Evolutionary conservation across 2,329 filamentous ascomycete species (phyloP).

Genomic region (Chaetomium globosum): DNA sequence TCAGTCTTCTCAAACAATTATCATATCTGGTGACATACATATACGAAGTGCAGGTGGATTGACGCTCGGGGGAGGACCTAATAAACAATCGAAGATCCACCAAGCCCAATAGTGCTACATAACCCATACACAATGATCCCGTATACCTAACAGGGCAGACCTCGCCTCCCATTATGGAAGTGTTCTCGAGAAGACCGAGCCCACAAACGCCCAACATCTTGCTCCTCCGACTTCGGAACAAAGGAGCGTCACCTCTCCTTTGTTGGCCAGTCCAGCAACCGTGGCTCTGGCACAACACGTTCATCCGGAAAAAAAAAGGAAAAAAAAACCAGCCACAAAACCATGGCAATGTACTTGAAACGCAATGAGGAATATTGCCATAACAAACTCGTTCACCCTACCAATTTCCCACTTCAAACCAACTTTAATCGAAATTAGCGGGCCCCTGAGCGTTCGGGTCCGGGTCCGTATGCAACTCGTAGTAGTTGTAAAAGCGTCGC

Average conservation of each 20-base stretch:
- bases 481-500: constrained; percentile 54
- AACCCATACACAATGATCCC: constrained; percentile 13
- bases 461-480: constrained; percentile 54
- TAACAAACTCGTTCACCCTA: not conserved
- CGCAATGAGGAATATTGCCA: not conserved
- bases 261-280: not conserved
- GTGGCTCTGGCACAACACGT: not conserved
- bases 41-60: not conserved
- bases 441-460: constrained; percentile 53
- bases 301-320: not conserved
- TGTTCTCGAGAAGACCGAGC: not conserved
- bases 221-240: not conserved
- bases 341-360: not conserved
- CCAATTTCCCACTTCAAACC: too few species aligned
- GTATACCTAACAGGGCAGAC: not conserved
- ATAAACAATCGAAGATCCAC: not conserved
- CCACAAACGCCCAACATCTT: not conserved
- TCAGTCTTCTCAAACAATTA: too few species aligned
- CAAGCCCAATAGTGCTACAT: constrained; percentile 13
- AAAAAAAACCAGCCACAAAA: not conserved
- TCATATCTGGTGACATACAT: too few species aligned
- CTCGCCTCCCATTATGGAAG: not conserved
- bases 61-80: not conserved
- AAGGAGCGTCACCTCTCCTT: not conserved
- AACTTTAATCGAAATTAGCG: constrained; percentile 54